Evolutionary conservation across 169 alveolate genomes (phyloP).

Genomic region (Eimeria necatrix): DNA sequence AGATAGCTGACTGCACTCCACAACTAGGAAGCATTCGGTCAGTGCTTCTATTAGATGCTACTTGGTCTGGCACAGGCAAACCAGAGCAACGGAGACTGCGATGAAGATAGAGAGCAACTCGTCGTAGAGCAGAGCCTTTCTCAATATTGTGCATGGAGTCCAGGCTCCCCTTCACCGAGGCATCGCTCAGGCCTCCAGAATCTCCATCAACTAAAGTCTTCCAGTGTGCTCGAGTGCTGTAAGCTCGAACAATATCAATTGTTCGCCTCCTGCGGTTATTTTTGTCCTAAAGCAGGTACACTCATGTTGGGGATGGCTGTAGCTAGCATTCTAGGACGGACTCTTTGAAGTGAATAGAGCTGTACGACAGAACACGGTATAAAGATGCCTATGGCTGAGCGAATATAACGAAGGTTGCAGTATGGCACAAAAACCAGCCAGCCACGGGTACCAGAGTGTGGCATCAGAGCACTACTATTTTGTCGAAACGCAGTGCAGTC

Average conservation of each 20-base stretch:
- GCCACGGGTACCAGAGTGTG: too few relatives aligned
- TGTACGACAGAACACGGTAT: too few relatives aligned
- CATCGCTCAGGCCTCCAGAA: constrained; percentile 48
- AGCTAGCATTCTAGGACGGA: too few relatives aligned
- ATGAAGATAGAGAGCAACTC: constrained; percentile 35
- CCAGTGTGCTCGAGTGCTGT: neutral
- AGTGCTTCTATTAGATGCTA: neutral
- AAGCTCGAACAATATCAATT: neutral
- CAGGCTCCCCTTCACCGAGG: neutral
- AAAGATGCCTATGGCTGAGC: too few relatives aligned
- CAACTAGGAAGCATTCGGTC: neutral
- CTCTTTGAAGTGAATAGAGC: too few relatives aligned
- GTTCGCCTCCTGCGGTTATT: neutral
- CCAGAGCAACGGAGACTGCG: constrained; percentile 58
- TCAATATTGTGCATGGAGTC: neutral
- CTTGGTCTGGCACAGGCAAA: neutral
- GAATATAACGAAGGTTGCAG: too few relatives aligned
- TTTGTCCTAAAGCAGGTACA: neutral
- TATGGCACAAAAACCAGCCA: too few relatives aligned
- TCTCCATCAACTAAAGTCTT: neutral
- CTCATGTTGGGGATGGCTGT: too few relatives aligned
- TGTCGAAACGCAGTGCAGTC: too few relatives aligned
- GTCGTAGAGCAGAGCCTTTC: constrained; percentile 7
- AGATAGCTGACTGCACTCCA: neutral
- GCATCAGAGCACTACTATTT: too few relatives aligned